Conservation (phyloP, 768 basidiomycete genomes). For the Mycena epipterygia region DNA sequence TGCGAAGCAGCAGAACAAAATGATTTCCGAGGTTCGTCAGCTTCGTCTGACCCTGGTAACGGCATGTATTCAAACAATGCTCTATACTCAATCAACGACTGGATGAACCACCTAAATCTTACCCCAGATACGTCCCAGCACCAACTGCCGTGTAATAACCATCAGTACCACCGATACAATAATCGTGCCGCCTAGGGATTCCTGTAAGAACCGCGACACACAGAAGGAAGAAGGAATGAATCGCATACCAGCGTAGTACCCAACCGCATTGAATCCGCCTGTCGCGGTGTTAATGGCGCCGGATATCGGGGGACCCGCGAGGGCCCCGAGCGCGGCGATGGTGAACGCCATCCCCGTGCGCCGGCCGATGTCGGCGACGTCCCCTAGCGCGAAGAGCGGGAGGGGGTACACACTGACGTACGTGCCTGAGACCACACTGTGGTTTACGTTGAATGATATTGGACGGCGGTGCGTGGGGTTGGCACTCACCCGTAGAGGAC, state of each 20-base stretch:
- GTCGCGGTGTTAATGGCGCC: slow-evolving; percentile 67
- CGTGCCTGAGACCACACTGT: slow-evolving; percentile 63
- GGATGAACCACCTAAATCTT: slow-evolving; percentile 25
- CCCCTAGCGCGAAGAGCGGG: slow-evolving; percentile 66
- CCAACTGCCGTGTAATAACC: slow-evolving; percentile 32
- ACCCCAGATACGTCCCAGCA: slow-evolving; percentile 30
- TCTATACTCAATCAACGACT: too few relatives aligned
- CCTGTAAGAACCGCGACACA: neutral
- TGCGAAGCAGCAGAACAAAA: too few relatives aligned
- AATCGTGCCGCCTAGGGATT: slow-evolving; percentile 35
- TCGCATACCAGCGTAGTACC: slow-evolving; percentile 62
- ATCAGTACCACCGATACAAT: slow-evolving; percentile 32
- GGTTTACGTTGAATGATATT: neutral
- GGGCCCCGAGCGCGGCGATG: slow-evolving; percentile 65
- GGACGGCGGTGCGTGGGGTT: neutral
- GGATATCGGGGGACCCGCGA: slow-evolving; percentile 74
- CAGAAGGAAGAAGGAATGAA: neutral
- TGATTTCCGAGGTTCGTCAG: too few relatives aligned
- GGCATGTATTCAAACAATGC: too few relatives aligned
- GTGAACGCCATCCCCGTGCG: slow-evolving; percentile 69
- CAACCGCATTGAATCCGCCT: slow-evolving; percentile 58
- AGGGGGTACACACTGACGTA: slow-evolving; percentile 63
- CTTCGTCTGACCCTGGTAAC: too few relatives aligned
- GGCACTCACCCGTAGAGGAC: slow-evolving; percentile 67
- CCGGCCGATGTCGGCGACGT: slow-evolving; percentile 66